Evolutionary conservation across 208 protist genomes (phyloP), one percentile per base, ranked within the genome.

Genomic region (Histomonas meleagridis): DNA sequence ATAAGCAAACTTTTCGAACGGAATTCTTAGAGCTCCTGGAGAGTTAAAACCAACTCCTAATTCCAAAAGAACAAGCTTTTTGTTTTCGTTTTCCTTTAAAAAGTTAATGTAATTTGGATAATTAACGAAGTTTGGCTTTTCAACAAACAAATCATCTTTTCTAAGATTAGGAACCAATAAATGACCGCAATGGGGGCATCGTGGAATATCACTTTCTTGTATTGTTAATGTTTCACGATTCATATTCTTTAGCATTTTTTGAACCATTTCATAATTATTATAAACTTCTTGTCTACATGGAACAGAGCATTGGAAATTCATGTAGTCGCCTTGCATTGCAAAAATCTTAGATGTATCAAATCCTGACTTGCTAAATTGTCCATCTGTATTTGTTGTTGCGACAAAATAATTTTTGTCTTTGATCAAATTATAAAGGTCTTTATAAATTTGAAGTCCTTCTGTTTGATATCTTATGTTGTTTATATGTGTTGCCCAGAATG

Each of bases 371-470:
- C 43, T 23, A 35, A 76, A 76, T 21, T 32, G 43, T 43, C 43
- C n/a, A 43, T 76, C 65, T 43, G 43, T 32, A 32, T 76, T 76
- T 43, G 65, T 76, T 76, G 65, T 76, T 43, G 43, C 18, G 43
- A 76, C 65, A 76, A 76, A 76, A 32, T 43, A 76, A 76, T 76
- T 16, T 35, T 76, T 76, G 32, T 76, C 32, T 35, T 76, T 76
- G 16, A 76, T 32, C 14, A 76, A 14, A 76, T 43, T 43, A 16
- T 43, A 43, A 23, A 76, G 32, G 43, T 76, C 32, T 43, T 76
- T 76, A 16, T 76, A 76, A 76, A 76, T 32, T 40, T 23, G 65
- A 32, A 43, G 21, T 43, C 10, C n/a, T 40, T 23, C 28, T 43
- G 32, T 32, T 35, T 21, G 32, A 35, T 43, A 76, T 43, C 65